Conservation (phyloP, 2,329 filamentous ascomycete species). For the Botrytis tulipae region DNA sequence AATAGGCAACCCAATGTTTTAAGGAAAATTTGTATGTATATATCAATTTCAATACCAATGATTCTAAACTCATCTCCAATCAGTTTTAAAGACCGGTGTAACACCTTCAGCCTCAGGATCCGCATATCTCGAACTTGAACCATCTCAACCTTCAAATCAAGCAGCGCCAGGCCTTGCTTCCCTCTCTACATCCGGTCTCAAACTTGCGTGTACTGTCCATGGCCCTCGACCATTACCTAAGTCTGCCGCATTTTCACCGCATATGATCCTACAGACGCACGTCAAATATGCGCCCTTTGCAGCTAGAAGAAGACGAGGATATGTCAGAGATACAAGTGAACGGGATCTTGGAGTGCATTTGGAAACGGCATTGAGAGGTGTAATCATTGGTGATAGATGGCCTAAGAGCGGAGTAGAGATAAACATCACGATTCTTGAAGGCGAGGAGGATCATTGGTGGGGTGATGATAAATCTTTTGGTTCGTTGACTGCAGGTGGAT, state of each 20-base stretch:
- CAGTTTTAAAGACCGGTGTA: conserved; percentile 86
- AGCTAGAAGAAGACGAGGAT: conserved; percentile 75
- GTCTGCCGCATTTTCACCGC: conserved; percentile 87
- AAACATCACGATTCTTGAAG: conserved; percentile 88
- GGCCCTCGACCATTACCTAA: conserved; percentile 87
- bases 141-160: conserved; percentile 44
- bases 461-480: conserved; percentile 53
- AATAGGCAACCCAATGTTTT: conserved; percentile 67
- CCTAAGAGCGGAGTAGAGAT: conserved; percentile 99
- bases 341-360: conserved; percentile 87
- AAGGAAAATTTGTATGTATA: conserved; percentile 77
- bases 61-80: conserved; percentile 8
- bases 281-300: conserved; percentile 98
- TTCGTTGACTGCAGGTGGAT: conserved; percentile 59
- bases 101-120: conserved; percentile 93
- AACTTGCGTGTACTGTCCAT: conserved; percentile 90
- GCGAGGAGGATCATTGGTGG: conserved; percentile 77
- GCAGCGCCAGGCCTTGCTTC: conserved; percentile 50
- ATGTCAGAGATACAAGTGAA: conserved; percentile 81
- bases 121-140: conserved; percentile 73
- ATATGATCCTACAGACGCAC: conserved; percentile 86
- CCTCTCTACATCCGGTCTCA: conserved; percentile 60
- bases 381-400: conserved; percentile 91
- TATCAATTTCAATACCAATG: neutral
- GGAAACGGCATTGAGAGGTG: conserved; percentile 84